Percentiles rank a stretch among this genome's conserved stretches.
phyloP scores from a whole-genome alignment of 306 rosid species.

The Prunus mongolica region DNA sequence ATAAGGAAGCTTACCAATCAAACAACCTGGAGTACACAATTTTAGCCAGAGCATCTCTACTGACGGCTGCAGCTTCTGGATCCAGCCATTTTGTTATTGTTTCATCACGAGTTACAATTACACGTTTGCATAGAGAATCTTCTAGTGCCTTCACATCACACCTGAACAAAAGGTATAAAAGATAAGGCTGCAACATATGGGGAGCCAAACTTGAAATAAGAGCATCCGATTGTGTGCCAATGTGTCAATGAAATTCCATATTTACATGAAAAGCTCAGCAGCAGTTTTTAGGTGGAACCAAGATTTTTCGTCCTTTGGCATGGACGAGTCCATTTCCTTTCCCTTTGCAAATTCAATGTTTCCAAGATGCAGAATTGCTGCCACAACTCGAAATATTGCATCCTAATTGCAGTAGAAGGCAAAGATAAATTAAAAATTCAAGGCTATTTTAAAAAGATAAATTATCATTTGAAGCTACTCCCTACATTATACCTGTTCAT shows the following conservation, averaged over 20 bases:
- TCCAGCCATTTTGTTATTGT: constrained; percentile 88
- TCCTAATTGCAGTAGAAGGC: constrained; percentile 47
- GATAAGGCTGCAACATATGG: constrained; percentile 15
- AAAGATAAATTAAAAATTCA: constrained; percentile 10
- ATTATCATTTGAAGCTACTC: constrained; percentile 24
- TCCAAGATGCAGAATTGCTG: constrained; percentile 95
- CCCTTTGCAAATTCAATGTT: constrained; percentile 96
- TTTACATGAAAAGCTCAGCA: constrained; percentile 90
- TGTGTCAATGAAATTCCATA: constrained; percentile 22
- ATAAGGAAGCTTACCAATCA: constrained; percentile 70
- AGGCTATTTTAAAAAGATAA: constrained; percentile 19
- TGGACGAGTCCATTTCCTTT: constrained; percentile 79
- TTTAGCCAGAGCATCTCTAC: constrained; percentile 98
- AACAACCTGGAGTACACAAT: constrained; percentile 85
- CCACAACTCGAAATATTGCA: constrained; percentile 96
- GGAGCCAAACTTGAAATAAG: constrained; percentile 16
- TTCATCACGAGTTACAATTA: constrained; percentile 96
- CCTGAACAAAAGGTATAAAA: constrained; percentile 45
- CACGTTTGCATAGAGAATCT: constrained; percentile 99
- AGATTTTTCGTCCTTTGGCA: constrained; percentile 91
- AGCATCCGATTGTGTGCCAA: constrained; percentile 18
- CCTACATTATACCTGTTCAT: constrained; percentile 68
- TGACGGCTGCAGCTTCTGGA: constrained; percentile 86
- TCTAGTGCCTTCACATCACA: constrained; percentile 93
- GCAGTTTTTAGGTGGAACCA: constrained; percentile 76